phyloP scores from a whole-genome alignment of 768 basidiomycete genomes.

The Lactarius indigo region DNA sequence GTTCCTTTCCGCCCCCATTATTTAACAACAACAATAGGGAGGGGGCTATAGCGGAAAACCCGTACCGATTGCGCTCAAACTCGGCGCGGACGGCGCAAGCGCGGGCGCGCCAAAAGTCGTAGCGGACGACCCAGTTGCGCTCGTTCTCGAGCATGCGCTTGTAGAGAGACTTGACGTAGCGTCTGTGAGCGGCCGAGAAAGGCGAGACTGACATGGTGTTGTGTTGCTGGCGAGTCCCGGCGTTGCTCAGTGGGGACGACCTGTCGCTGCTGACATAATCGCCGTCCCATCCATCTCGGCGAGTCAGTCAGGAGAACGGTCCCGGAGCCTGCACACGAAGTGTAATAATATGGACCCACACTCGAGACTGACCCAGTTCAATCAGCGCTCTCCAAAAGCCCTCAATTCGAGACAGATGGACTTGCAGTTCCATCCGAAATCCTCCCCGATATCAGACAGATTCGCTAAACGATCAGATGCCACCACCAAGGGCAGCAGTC shows the following conservation, averaged over 20 bases:
- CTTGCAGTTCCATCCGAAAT: conserved; percentile 28
- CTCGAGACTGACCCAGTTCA: conserved; percentile 71
- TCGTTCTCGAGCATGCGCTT: conserved; percentile 81
- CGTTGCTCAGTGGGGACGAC: background rate
- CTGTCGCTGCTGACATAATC: background rate
- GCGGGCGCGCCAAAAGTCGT: conserved; percentile 82
- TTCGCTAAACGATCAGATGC: conserved; percentile 37
- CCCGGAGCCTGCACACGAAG: too few species aligned
- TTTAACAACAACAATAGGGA: background rate
- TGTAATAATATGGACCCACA: conserved; percentile 63
- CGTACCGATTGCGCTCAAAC: conserved; percentile 89
- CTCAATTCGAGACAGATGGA: conserved; percentile 47
- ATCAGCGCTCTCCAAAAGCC: conserved; percentile 64
- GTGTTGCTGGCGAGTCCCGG: background rate
- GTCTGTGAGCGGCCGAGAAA: conserved; percentile 72
- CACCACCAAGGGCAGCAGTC: background rate
- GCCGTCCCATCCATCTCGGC: too few species aligned
- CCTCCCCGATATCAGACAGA: conserved; percentile 44
- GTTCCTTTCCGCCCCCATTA: conserved; percentile 44
- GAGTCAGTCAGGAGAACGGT: too few species aligned
- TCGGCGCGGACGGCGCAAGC: conserved; percentile 86
- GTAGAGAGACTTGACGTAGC: conserved; percentile 91
- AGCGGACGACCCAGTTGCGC: conserved; percentile 84
- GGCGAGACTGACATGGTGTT: conserved; percentile 50
- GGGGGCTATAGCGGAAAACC: background rate